phyloP scores from a whole-genome alignment of 148 eudicot genomes.

The Pouteria glomerata region DNA sequence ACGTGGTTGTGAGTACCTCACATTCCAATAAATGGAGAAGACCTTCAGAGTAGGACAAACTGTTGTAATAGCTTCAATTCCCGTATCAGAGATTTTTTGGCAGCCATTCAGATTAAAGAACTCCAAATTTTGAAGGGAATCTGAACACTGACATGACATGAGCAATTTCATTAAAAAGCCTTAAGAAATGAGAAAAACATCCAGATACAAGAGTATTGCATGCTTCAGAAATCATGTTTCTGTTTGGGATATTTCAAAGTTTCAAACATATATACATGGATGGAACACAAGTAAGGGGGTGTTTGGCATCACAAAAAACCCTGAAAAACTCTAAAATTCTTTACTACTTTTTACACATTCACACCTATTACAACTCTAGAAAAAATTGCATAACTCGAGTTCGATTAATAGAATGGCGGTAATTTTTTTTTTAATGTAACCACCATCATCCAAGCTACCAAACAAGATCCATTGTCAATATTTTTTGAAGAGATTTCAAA shows the following conservation, averaged over 20 bases:
- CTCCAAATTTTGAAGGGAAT: constrained; percentile 62
- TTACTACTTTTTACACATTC: too few species aligned
- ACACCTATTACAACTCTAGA: too few species aligned
- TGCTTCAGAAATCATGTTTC: not conserved
- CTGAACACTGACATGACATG: constrained; percentile 31
- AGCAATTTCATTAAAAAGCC: not conserved
- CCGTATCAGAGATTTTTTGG: constrained; percentile 88
- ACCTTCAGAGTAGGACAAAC: constrained; percentile 56
- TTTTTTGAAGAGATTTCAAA: too few species aligned
- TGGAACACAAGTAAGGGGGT: too few species aligned
- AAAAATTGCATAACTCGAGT: too few species aligned
- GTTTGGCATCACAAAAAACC: too few species aligned
- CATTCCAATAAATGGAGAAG: constrained; percentile 92
- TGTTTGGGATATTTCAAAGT: not conserved
- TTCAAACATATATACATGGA: not conserved
- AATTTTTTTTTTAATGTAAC: too few species aligned
- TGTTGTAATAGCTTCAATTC: constrained; percentile 62
- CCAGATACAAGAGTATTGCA: not conserved
- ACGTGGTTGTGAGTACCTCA: constrained; percentile 45
- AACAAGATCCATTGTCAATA: too few species aligned
- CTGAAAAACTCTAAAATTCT: too few species aligned
- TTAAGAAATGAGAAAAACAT: not conserved
- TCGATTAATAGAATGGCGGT: too few species aligned
- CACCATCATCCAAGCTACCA: too few species aligned
- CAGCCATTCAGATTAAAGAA: constrained; percentile 79